These are phyloP conservation scores for Pueraria montana DNA, from an alignment of 306 rosid species.

Conservation along the genomic window DNA sequence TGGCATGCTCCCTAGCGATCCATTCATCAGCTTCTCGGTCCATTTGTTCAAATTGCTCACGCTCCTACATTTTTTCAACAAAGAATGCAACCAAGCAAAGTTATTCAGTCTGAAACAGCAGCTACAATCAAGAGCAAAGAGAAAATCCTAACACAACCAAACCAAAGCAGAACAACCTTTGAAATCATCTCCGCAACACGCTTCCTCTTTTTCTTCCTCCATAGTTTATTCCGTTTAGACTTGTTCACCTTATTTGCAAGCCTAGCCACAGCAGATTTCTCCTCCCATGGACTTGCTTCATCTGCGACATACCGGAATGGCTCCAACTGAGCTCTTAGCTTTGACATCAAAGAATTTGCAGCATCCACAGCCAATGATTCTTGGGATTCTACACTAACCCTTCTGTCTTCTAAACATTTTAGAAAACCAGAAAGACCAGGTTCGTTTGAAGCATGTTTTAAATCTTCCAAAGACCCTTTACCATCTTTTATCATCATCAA, in stretches of 20 bases:
- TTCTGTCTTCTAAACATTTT: slow-evolving; percentile 58
- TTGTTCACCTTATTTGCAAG: slow-evolving; percentile 63
- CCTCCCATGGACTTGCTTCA: slow-evolving; percentile 85
- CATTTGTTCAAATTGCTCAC: slow-evolving; percentile 63
- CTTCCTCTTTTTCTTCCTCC: slow-evolving; percentile 87
- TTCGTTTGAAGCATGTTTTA: slow-evolving; percentile 45
- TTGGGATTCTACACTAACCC: slow-evolving; percentile 68
- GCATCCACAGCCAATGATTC: slow-evolving; percentile 69
- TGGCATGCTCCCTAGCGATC: slow-evolving; percentile 88
- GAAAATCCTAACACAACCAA: slow-evolving; percentile 7
- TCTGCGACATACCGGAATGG: slow-evolving; percentile 65
- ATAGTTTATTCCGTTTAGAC: slow-evolving; percentile 70
- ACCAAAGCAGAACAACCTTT: slow-evolving; percentile 61
- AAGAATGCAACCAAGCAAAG: slow-evolving; percentile 31
- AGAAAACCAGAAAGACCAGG: slow-evolving; percentile 45
- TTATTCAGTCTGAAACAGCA: neutral
- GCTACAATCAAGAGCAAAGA: neutral
- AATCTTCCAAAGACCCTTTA: slow-evolving; percentile 54
- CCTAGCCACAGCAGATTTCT: slow-evolving; percentile 67
- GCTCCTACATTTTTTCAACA: slow-evolving; percentile 58
- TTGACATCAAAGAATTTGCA: slow-evolving; percentile 68
- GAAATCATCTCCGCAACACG: slow-evolving; percentile 64
- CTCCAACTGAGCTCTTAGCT: slow-evolving; percentile 67
- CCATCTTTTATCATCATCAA: slow-evolving; percentile 63
- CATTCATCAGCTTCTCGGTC: slow-evolving; percentile 93